A percentile compares a stretch with the other conserved stretches of the same genome.
These are phyloP conservation scores for Ceratocystis cubensis DNA, from an alignment of 2,329 filamentous ascomycete species.

Conservation along the genomic window DNA sequence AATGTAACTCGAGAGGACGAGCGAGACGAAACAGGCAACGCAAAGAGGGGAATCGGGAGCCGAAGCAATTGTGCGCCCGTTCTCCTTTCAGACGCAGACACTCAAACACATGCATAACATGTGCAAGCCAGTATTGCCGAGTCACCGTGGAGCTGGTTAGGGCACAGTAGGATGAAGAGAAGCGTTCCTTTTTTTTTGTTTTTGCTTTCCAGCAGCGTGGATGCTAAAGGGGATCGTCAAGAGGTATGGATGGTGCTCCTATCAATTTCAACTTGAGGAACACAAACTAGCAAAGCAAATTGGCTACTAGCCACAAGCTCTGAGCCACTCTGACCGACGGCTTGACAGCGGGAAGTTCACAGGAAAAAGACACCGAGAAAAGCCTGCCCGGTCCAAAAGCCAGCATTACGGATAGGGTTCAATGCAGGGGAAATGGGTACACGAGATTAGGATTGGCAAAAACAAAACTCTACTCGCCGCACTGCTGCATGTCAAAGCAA, in stretches of 20 bases:
- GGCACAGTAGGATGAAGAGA: neutral
- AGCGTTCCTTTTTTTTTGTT: neutral
- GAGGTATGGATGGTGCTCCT: neutral
- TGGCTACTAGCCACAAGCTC: neutral
- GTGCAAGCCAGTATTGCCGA: neutral
- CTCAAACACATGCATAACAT: neutral
- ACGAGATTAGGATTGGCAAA: constrained; percentile 10
- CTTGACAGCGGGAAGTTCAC: neutral
- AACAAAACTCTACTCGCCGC: neutral
- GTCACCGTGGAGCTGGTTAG: neutral
- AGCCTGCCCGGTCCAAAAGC: neutral
- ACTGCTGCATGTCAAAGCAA: constrained; percentile 1
- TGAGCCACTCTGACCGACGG: no score
- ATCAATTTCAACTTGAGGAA: neutral
- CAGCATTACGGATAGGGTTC: neutral
- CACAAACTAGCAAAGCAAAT: neutral
- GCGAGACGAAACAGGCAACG: neutral
- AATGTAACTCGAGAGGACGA: neutral
- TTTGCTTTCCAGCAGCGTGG: neutral
- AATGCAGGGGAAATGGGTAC: neutral
- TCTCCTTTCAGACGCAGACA: neutral
- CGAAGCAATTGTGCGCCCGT: neutral
- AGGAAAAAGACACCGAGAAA: neutral
- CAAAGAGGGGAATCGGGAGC: neutral
- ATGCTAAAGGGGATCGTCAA: neutral